Conservation (phyloP, 2,329 filamentous ascomycete genomes). For the Colletotrichum liriopes region DNA sequence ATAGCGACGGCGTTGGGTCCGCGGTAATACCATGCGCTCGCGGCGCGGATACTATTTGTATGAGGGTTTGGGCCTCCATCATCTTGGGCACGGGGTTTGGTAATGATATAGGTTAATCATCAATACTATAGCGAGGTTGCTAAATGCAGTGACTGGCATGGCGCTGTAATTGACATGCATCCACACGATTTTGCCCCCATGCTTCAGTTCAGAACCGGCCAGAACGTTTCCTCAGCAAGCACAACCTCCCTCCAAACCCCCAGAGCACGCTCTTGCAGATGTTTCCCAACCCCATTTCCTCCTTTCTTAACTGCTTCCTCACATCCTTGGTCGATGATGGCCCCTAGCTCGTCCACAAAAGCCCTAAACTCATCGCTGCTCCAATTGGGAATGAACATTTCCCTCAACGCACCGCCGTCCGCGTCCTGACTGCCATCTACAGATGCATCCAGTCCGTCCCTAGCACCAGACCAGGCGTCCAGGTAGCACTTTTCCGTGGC, state of each 20-base stretch:
- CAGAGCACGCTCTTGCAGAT: constrained; percentile 57
- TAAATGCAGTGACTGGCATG: neutral
- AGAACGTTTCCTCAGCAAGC: constrained; percentile 72
- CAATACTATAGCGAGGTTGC: too few relatives aligned
- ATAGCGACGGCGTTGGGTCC: constrained; percentile 41
- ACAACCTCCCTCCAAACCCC: constrained; percentile 67
- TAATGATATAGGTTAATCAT: constrained; percentile 7
- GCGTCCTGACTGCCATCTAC: constrained; percentile 58
- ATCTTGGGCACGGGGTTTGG: neutral
- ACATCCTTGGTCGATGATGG: constrained; percentile 70
- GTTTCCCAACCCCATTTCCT: constrained; percentile 50
- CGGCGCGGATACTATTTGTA: constrained; percentile 5
- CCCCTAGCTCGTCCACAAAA: constrained; percentile 71
- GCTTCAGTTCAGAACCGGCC: constrained; percentile 57
- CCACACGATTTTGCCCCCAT: too few relatives aligned
- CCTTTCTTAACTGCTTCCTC: constrained; percentile 54
- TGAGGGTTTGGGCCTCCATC: neutral
- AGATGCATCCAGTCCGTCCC: constrained; percentile 51
- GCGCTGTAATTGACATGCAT: neutral
- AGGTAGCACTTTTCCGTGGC: constrained; percentile 80
- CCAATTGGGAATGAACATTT: constrained; percentile 80
- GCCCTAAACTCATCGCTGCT: constrained; percentile 71
- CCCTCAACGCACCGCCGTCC: constrained; percentile 76
- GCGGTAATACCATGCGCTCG: constrained; percentile 34
- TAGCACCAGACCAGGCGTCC: constrained; percentile 71